Percentiles rank a stretch among this genome's conserved stretches.
Conservation (phyloP, 164 flowering plant genomes). For the grape (Vitis vinifera) region ASM3070453v1 NC_081813.1:5624001-5624500, state of each 20-base stretch:
- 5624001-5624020: neutral
- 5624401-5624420: too few species aligned
- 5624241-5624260: constrained; percentile 1
- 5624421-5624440: too few species aligned
- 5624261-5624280: neutral
- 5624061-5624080: neutral
- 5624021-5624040: neutral
- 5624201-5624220: neutral
- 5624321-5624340: neutral
- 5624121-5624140: neutral
- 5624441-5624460: too few species aligned
- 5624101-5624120: neutral
- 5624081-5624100: neutral
- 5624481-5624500: neutral
- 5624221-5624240: neutral
- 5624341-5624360: constrained; percentile 2
- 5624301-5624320: neutral
- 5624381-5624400: too few species aligned
- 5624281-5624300: neutral
- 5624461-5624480: neutral
- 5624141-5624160: neutral
- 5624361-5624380: too few species aligned
- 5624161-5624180: neutral
- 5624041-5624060: neutral
- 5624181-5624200: neutral